These are phyloP conservation scores for Chrysanthemum seticuspe DNA, from an alignment of 129 eudicot species.

Conservation along the genomic window DNA sequence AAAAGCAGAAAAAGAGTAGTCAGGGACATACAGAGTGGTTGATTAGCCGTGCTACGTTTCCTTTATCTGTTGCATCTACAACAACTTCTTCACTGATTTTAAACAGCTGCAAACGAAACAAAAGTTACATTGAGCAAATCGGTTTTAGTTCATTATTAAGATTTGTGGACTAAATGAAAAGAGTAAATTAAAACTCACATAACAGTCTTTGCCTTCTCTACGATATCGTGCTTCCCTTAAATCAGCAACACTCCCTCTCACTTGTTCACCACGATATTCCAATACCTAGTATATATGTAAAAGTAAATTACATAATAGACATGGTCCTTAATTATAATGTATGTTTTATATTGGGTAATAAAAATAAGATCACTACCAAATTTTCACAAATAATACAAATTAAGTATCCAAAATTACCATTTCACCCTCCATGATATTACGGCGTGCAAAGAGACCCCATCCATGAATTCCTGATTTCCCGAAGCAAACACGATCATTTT, in stretches of 20 bases:
- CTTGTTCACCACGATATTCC: slow-evolving; percentile 98
- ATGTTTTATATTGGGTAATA: no score
- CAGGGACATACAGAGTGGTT: slow-evolving; percentile 75
- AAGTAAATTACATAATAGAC: no score
- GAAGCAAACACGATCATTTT: slow-evolving; percentile 89
- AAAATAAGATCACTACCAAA: neutral
- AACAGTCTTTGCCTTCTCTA: slow-evolving; percentile 92
- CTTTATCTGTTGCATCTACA: slow-evolving; percentile 95
- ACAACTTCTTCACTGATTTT: slow-evolving; percentile 98
- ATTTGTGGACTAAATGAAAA: neutral
- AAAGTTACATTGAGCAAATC: slow-evolving; percentile 4
- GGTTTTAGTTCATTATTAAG: neutral
- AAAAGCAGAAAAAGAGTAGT: neutral
- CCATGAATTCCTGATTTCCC: slow-evolving; percentile 97
- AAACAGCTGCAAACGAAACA: slow-evolving; percentile 62
- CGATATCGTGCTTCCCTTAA: slow-evolving; percentile 89
- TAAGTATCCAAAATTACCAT: slow-evolving; percentile 47
- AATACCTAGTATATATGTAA: slow-evolving; percentile 57
- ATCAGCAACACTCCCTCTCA: slow-evolving; percentile 93
- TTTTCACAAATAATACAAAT: neutral
- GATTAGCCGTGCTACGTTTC: slow-evolving; percentile 90
- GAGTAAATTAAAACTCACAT: slow-evolving; percentile 45
- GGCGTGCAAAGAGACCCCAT: slow-evolving; percentile 98
- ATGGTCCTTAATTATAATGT: no score
- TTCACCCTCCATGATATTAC: slow-evolving; percentile 86